phyloP scores from a whole-genome alignment of 495 filamentous ascomycete species.

The Chaetomium cochliodes region DNA sequence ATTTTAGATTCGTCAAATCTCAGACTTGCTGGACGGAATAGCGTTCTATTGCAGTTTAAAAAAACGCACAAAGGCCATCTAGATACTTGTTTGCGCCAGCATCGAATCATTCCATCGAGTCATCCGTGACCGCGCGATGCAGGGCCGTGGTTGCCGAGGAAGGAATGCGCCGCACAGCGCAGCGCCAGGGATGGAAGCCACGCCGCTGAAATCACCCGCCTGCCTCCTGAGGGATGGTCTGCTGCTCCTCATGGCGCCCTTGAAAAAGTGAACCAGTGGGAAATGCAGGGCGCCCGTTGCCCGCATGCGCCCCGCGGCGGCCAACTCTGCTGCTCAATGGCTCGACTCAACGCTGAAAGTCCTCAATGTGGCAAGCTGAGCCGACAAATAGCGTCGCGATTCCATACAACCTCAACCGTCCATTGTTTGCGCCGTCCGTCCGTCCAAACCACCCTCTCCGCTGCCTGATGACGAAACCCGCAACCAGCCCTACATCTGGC shows the following conservation, averaged over 20 bases:
- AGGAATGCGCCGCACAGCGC: conserved; percentile 13
- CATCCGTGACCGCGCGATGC: conserved; percentile 15
- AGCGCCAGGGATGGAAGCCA: conserved; percentile 8
- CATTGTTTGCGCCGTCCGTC: background rate
- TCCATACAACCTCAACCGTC: conserved; percentile 8
- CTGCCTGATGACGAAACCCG: conserved; percentile 17
- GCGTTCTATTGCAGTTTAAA: background rate
- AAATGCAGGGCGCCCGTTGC: background rate
- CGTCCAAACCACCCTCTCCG: background rate
- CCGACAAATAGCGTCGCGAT: conserved; percentile 6
- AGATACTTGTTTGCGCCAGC: background rate
- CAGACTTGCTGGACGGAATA: background rate
- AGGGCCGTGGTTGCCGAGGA: conserved; percentile 27
- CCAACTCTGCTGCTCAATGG: conserved; percentile 5
- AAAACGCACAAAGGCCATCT: background rate
- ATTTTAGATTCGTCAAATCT: background rate
- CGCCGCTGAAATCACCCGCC: conserved; percentile 14
- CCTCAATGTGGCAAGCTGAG: conserved; percentile 4
- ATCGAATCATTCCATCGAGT: background rate
- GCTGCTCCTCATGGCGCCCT: conserved; percentile 20
- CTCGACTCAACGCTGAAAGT: background rate
- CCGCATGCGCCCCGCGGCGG: conserved; percentile 5
- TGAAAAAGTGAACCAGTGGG: conserved; percentile 10
- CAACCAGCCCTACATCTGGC: conserved; percentile 7
- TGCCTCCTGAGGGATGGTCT: conserved; percentile 13